phyloP scores from a whole-genome alignment of 164 flowering plant genomes.

The Brasenia schreberi region DNA sequence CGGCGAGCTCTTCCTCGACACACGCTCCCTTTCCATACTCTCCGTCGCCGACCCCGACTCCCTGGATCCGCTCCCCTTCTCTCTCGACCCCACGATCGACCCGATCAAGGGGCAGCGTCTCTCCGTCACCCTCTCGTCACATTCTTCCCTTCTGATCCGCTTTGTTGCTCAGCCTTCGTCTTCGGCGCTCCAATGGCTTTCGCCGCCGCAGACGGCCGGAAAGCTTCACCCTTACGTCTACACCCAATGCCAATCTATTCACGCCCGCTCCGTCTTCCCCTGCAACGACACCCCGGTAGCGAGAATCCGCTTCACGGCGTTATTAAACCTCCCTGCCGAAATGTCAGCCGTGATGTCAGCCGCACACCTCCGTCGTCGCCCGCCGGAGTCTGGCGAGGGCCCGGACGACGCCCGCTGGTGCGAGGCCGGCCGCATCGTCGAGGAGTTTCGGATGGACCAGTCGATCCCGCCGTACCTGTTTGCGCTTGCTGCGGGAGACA shows the following conservation, averaged over 20 bases:
- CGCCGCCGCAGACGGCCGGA: conserved; percentile 64
- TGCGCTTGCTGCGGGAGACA: conserved; percentile 81
- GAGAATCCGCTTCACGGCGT: conserved; percentile 44
- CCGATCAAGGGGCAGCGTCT: conserved; percentile 55
- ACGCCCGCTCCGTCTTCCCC: conserved; percentile 83
- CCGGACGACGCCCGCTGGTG: conserved; percentile 48
- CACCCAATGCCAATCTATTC: conserved; percentile 91
- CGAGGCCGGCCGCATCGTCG: conserved; percentile 66
- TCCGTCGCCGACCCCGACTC: conserved; percentile 49
- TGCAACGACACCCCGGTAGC: conserved; percentile 97
- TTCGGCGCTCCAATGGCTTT: conserved; percentile 91
- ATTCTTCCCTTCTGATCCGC: conserved; percentile 31
- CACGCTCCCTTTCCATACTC: conserved; percentile 53
- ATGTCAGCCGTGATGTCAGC: conserved; percentile 84
- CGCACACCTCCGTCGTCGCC: conserved; percentile 42
- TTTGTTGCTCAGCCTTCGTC: conserved; percentile 47
- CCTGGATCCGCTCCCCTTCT: conserved; percentile 42
- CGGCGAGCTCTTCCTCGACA: conserved; percentile 63
- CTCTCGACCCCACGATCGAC: conserved; percentile 21
- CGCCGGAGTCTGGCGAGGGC: conserved; percentile 34
- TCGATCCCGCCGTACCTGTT: conserved; percentile 87
- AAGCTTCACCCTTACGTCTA: conserved; percentile 61
- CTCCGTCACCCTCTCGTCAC: conserved; percentile 22
- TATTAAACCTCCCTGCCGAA: conserved; percentile 52
- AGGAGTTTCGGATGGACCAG: conserved; percentile 88